Evolutionary conservation across 495 filamentous ascomycete genomes (phyloP).

Genomic region (Annulohypoxylon nitens): DNA sequence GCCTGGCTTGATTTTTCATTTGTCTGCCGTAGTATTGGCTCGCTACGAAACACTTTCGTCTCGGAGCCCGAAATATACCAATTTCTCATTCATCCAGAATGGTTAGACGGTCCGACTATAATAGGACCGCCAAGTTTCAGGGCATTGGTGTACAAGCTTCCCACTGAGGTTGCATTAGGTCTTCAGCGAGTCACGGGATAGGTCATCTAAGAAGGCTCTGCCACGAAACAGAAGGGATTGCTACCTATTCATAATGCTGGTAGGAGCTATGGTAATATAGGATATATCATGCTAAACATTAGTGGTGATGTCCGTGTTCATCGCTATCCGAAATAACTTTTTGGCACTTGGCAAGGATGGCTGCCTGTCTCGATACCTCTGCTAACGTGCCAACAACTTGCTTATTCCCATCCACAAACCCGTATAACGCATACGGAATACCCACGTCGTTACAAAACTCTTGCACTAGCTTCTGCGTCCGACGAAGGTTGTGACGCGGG

Average conservation of each 20-base stretch:
- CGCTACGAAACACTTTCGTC: constrained; percentile 29
- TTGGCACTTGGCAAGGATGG: constrained; percentile 89
- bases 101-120: constrained; percentile 32
- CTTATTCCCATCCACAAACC: constrained; percentile 93
- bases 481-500: constrained; percentile 90
- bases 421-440: constrained; percentile 94
- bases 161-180: constrained; percentile 32
- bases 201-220: constrained; percentile 19
- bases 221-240: constrained; percentile 17
- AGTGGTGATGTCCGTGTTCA: constrained; percentile 56
- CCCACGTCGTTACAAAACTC: constrained; percentile 92
- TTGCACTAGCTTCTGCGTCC: constrained; percentile 83
- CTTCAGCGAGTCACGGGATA: constrained; percentile 16
- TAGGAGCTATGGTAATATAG: constrained; percentile 22
- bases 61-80: constrained; percentile 27
- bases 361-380: constrained; percentile 89
- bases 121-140: constrained; percentile 24
- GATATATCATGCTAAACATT: constrained; percentile 24
- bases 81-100: constrained; percentile 38
- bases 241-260: constrained; percentile 37
- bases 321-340: constrained; percentile 62
- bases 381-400: constrained; percentile 85
- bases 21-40: constrained; percentile 24
- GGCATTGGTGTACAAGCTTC: constrained; percentile 14
- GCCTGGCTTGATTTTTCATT: constrained; percentile 4